phyloP scores from a whole-genome alignment of 495 filamentous ascomycete species.

The Aspergillus conjunctus region DNA sequence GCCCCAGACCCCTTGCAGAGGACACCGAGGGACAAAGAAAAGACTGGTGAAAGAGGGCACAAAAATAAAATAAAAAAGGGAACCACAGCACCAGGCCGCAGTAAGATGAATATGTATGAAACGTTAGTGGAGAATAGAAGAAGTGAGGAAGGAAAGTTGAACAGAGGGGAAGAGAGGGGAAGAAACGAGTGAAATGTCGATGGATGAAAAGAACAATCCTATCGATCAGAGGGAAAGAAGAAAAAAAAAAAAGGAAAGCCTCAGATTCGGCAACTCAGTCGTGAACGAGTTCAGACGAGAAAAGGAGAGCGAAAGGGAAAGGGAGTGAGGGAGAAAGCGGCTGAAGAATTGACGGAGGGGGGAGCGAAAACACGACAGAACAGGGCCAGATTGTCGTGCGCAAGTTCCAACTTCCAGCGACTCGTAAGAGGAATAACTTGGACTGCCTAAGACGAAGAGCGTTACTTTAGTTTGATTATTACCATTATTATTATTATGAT shows the following conservation, averaged over 20 bases:
- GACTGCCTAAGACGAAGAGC: neutral
- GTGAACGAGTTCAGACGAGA: conserved; percentile 26
- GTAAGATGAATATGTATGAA: conserved; percentile 23
- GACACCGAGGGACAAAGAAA: conserved; percentile 1
- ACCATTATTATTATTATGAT: neutral
- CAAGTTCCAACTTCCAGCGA: neutral
- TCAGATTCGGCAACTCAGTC: conserved; percentile 8
- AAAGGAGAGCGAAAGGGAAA: conserved; percentile 20
- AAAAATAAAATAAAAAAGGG: conserved; percentile 18
- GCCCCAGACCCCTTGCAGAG: conserved; percentile 34
- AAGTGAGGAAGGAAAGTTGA: conserved; percentile 20
- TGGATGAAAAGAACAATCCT: conserved; percentile 17
- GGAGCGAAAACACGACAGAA: conserved; percentile 12
- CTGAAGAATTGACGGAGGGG: neutral
- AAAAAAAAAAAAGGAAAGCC: conserved; percentile 25
- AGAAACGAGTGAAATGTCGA: conserved; percentile 16
- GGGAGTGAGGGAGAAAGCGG: conserved; percentile 25
- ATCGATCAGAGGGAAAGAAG: conserved; percentile 24
- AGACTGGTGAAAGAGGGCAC: neutral
- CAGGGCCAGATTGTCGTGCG: neutral
- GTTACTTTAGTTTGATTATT: neutral
- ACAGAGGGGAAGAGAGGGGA: conserved; percentile 29
- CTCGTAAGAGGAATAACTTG: neutral
- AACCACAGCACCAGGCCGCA: conserved; percentile 44
- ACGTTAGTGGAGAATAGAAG: conserved; percentile 19